Evolutionary conservation across 2,329 filamentous ascomycete genomes (phyloP).

Genomic region (Pseudogymnoascus sp.): DNA sequence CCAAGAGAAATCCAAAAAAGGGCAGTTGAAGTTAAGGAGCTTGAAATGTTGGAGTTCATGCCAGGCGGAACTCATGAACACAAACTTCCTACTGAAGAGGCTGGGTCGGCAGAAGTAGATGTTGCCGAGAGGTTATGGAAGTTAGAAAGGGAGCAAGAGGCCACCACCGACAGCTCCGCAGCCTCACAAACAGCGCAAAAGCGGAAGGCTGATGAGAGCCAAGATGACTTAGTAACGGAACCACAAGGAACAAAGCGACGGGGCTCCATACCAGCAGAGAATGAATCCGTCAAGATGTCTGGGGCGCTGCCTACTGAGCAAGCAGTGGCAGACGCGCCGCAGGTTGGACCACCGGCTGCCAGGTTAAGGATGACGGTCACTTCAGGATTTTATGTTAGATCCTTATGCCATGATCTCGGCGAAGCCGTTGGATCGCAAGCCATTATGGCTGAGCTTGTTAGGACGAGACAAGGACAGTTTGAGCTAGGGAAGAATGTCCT

Average conservation of each 20-base stretch:
- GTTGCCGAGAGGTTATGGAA: constrained; percentile 66
- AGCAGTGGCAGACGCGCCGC: constrained; percentile 15
- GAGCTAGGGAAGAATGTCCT: constrained; percentile 65
- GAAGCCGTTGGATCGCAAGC: constrained; percentile 71
- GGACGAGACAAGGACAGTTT: constrained; percentile 76
- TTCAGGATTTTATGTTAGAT: constrained; percentile 94
- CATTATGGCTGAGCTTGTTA: constrained; percentile 76
- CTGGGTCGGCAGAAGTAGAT: constrained; percentile 63
- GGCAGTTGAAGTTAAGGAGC: constrained; percentile 65
- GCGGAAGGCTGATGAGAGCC: constrained; percentile 24
- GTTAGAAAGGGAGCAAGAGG: constrained; percentile 42
- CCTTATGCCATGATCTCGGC: constrained; percentile 85
- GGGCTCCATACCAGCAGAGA: constrained; percentile 13
- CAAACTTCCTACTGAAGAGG: constrained; percentile 72
- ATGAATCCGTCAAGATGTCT: constrained; percentile 24
- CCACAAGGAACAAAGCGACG: constrained; percentile 21
- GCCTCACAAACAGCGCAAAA: constrained; percentile 27
- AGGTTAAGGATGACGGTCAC: constrained; percentile 86
- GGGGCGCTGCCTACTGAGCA: constrained; percentile 23
- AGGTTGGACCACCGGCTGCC: constrained; percentile 62
- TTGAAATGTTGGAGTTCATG: constrained; percentile 78
- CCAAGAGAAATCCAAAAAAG: constrained; percentile 77
- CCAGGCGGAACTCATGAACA: constrained; percentile 74
- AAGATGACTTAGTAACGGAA: constrained; percentile 26
- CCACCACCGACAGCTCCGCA: constrained; percentile 31